Evolutionary conservation across 371 early-diverging fungal genomes (phyloP), one percentile per base, ranked within the genome.

Genomic region (Chytridiales sp.): DNA sequence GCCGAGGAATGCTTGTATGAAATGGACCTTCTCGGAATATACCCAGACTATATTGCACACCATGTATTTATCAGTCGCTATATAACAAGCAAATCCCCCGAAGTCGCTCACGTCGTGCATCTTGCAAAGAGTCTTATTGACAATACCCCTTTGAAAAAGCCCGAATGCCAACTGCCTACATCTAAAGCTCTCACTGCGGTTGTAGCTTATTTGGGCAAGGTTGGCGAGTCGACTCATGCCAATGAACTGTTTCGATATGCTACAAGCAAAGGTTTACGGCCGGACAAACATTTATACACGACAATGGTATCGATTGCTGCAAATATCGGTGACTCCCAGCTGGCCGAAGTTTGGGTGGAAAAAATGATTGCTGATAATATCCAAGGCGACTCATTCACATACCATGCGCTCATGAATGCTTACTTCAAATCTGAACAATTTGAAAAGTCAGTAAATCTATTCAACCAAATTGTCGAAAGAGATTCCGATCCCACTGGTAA

Each of bases 331-430:
- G 21, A 19, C 4, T 38, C 36, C 21, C 11, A 54, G 8, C 17
- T 54, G 6, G 5, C 54, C 3, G 13, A 4, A 24, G 19, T 6
- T 19, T 21, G 21, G 42, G 38, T 21, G 19, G 4, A 27, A 24
- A 30, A 54, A 15, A 54, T 54, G 34, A 4, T 21, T 13, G 21
- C 27, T 24, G 22, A 41, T 17, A 42, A 30, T 8, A 6, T 11
- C 2, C 4, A 3, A 5, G 6, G 17, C 4, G 54, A 54, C 42
- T 15, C 6, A 27, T 24, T 24, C 8, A 36, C 54, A 5, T 26
- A 41, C 21, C 54, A 54, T 30, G 42, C 54, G 13, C 19, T 54
- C n/a, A 22, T 54, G 54, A 40, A 4, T 4, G 9, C 44, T 11
- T 6, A 17, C 15, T 6, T 44, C 17, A 44, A 21, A 22, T 6